These are phyloP conservation scores for Xerocomellus dryophilus DNA, from an alignment of 768 basidiomycete species.

Conservation along the genomic window DNA sequence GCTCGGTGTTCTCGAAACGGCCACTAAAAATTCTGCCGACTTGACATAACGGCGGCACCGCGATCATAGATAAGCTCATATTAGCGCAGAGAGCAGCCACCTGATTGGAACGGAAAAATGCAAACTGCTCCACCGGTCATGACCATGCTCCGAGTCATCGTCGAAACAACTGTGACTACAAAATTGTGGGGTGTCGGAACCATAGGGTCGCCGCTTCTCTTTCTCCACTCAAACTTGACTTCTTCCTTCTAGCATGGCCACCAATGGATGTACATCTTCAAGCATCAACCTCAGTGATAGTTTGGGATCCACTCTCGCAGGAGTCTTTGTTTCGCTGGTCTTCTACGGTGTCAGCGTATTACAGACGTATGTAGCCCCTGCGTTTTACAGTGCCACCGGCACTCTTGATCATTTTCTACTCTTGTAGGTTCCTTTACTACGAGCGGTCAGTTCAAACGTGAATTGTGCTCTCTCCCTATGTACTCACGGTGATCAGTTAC, in stretches of 20 bases:
- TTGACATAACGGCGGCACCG: not conserved
- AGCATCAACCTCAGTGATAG: conserved; percentile 8
- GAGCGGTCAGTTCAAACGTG: conserved; percentile 16
- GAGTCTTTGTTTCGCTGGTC: conserved; percentile 18
- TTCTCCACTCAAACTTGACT: not conserved
- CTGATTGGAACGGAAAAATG: not conserved
- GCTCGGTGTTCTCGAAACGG: not conserved
- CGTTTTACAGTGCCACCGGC: not conserved
- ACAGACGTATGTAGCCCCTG: conserved; percentile 20
- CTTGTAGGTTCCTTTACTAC: conserved; percentile 25
- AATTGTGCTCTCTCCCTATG: not conserved
- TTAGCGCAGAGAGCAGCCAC: no score
- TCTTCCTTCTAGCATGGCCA: conserved; percentile 11
- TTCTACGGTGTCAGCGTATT: conserved; percentile 26
- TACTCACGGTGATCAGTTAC: conserved; percentile 10
- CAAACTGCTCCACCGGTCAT: no score
- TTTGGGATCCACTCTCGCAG: conserved; percentile 28
- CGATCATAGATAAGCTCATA: no score
- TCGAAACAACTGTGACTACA: conserved; percentile 10
- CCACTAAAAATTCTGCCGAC: not conserved
- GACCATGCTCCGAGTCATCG: conserved; percentile 10
- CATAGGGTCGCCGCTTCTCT: not conserved
- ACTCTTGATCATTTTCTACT: not conserved
- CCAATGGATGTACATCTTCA: not conserved
- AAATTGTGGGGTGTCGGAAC: not conserved